phyloP scores from a whole-genome alignment of 257 asterid genomes.

The Capsicum baccatum region DNA sequence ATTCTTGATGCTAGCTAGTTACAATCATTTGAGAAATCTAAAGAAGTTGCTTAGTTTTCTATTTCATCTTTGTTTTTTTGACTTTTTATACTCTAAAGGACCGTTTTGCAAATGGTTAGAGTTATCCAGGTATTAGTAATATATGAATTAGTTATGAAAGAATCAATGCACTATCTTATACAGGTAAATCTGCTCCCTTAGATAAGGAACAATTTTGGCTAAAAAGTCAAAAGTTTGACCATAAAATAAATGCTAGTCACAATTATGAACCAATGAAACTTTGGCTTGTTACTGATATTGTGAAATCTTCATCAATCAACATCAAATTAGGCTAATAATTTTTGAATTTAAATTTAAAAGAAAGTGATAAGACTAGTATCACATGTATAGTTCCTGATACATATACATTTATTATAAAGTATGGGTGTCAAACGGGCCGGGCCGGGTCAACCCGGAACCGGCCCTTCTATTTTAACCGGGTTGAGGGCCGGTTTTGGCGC shows the following conservation, averaged over 20 bases:
- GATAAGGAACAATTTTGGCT: background rate
- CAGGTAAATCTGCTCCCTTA: no score
- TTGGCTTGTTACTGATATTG: background rate
- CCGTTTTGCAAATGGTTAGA: no score
- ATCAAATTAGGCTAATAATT: background rate
- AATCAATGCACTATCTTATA: no score
- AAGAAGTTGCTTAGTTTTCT: background rate
- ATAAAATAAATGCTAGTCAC: background rate
- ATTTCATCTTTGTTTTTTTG: background rate
- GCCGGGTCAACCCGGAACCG: no score
- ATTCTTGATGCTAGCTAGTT: background rate
- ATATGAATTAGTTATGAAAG: no score
- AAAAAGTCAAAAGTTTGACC: background rate
- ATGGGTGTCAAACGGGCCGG: no score
- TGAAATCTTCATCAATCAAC: background rate
- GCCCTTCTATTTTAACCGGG: no score
- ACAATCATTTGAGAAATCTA: background rate
- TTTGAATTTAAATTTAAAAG: slow-evolving; percentile 8
- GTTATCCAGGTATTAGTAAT: no score
- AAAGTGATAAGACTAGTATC: background rate
- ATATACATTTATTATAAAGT: no score
- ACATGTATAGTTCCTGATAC: background rate
- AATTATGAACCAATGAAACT: background rate
- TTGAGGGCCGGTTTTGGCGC: no score
- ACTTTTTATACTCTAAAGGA: no score